Conservation (phyloP, 257 asterid genomes). For the Solanum acaule region DNA sequence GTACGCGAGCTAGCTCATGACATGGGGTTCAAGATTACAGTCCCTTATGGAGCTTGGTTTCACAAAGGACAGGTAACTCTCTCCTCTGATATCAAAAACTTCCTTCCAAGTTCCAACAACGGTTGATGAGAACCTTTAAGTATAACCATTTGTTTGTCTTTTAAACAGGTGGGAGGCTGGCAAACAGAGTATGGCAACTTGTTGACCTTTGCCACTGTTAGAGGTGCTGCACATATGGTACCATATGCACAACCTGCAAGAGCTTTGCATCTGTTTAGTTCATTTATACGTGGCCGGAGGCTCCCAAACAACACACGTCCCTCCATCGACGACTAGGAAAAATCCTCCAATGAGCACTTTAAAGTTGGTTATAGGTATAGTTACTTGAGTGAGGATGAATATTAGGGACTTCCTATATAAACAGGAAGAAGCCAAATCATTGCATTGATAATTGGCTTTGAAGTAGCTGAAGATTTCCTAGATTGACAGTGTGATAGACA, state of each 20-base stretch:
- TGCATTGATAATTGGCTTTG: not conserved
- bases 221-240: conserved; percentile 99
- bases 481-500: not conserved
- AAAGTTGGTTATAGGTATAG: not conserved
- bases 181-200: conserved; percentile 75
- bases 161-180: conserved; percentile 85
- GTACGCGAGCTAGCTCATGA: conserved; percentile 86
- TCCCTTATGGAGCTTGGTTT: conserved; percentile 93
- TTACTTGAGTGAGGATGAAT: not conserved
- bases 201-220: conserved; percentile 81
- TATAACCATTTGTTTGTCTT: not conserved
- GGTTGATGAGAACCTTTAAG: not conserved
- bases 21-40: conserved; percentile 51
- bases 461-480: not conserved
- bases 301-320: conserved; percentile 68
- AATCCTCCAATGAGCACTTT: not conserved
- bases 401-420: not conserved
- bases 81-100: not conserved
- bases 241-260: conserved; percentile 92
- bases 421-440: not conserved
- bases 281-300: conserved; percentile 50
- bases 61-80: conserved; percentile 69
- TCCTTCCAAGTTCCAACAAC: not conserved
- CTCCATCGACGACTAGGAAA: conserved; percentile 20
- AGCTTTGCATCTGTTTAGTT: conserved; percentile 80